Evolutionary conservation across 2,329 filamentous ascomycete species (phyloP).

Genomic region (Colletotrichum horii): DNA sequence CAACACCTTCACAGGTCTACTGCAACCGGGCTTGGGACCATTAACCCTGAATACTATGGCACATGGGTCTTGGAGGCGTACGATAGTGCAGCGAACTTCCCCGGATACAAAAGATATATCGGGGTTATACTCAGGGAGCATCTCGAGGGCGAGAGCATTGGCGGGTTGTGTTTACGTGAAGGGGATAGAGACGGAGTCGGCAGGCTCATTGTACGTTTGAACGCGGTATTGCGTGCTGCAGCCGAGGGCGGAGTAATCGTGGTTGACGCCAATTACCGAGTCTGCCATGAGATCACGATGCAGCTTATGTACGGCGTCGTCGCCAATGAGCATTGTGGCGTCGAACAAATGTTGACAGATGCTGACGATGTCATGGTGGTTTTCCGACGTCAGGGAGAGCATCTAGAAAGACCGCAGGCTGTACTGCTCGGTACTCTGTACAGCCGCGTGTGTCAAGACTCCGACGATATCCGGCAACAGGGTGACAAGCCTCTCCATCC

Average conservation of each 20-base stretch:
- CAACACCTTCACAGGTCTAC: neutral
- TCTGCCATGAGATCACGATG: neutral
- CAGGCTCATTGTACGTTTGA: accelerated
- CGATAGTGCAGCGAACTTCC: neutral
- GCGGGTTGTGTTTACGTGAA: neutral
- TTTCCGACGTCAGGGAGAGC: neutral
- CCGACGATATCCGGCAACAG: neutral
- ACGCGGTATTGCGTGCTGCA: accelerated
- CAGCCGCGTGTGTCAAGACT: neutral
- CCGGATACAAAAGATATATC: neutral
- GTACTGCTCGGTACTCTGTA: accelerated
- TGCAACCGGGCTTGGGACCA: neutral
- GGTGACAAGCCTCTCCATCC: neutral
- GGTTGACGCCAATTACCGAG: accelerated
- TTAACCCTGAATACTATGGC: neutral
- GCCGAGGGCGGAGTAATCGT: accelerated
- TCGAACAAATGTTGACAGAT: neutral
- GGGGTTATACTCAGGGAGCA: neutral
- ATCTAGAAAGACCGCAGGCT: accelerated
- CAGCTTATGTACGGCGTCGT: neutral
- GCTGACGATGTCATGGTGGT: neutral
- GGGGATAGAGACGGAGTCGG: accelerated
- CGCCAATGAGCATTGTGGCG: neutral
- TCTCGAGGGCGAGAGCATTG: neutral
- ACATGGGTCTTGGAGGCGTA: neutral